These are phyloP conservation scores for Cephalotrichum gorgonifer DNA, from an alignment of 2,329 filamentous ascomycete species.

Conservation along the genomic window DNA sequence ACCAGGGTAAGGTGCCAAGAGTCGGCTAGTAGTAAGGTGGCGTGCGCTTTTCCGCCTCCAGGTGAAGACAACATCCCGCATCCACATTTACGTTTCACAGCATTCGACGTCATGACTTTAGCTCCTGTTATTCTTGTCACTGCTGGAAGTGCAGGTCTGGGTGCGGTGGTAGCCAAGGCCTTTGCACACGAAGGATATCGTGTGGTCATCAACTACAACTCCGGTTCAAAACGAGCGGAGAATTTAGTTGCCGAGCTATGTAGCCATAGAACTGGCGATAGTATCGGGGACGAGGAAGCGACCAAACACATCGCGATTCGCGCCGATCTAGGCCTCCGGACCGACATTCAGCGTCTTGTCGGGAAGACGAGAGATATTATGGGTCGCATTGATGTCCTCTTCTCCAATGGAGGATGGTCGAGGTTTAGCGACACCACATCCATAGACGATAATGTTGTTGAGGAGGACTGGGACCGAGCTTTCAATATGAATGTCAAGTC, in stretches of 20 bases:
- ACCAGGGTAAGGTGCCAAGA: no score
- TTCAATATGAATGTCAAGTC: constrained; percentile 54
- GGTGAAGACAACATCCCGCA: not conserved
- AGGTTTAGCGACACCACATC: constrained; percentile 30
- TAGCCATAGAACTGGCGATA: constrained; percentile 2
- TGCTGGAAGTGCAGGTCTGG: constrained; percentile 54
- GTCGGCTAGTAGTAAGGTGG: no score
- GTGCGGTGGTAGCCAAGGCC: constrained; percentile 54
- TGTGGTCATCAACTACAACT: constrained; percentile 64
- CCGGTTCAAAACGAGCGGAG: constrained; percentile 48
- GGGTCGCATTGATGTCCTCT: constrained; percentile 57
- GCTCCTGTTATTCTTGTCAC: constrained; percentile 33
- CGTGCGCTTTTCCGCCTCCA: no score
- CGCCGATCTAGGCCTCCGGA: constrained; percentile 53
- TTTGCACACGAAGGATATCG: constrained; percentile 61
- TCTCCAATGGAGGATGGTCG: constrained; percentile 62
- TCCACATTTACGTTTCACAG: not conserved
- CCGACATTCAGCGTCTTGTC: constrained; percentile 50
- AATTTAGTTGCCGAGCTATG: constrained; percentile 45
- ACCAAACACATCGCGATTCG: constrained; percentile 40
- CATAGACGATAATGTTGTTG: constrained; percentile 41
- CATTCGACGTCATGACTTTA: constrained; percentile 12
- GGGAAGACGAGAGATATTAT: constrained; percentile 47
- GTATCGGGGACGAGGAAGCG: constrained; percentile 24
- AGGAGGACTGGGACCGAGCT: constrained; percentile 49